phyloP scores from a whole-genome alignment of 331 rosid species.

The Pyracantha coccinea region DNA sequence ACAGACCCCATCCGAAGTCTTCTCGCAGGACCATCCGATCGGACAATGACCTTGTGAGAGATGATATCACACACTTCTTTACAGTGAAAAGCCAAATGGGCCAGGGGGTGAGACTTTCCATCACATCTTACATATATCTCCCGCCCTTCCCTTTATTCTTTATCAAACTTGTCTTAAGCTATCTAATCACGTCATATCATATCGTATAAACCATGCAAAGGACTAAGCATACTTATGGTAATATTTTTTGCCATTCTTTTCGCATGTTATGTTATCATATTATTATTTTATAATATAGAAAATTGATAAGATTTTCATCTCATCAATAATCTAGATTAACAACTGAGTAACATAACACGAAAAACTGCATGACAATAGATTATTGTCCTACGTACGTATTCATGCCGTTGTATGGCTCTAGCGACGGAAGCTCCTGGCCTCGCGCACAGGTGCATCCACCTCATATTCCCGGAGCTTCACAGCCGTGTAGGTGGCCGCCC shows the following conservation, averaged over 20 bases:
- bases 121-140: not conserved
- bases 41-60: not conserved
- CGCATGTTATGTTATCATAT: not conserved
- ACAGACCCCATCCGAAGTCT: not conserved
- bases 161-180: not conserved
- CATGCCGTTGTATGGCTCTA: not conserved
- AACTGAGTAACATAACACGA: not conserved
- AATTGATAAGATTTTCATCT: no score
- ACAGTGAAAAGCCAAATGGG: not conserved
- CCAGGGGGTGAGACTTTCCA: not conserved
- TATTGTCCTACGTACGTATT: not conserved
- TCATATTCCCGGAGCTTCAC: constrained; percentile 53
- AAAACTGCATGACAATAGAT: not conserved
- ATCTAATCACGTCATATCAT: not conserved
- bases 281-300: not conserved
- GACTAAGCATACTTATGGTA: not conserved
- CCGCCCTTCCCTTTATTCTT: not conserved
- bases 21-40: not conserved
- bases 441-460: constrained; percentile 25
- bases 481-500: constrained; percentile 54
- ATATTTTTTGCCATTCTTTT: not conserved
- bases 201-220: not conserved
- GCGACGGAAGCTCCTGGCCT: constrained; percentile 62
- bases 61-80: not conserved
- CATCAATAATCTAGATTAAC: not conserved